Conservation (phyloP, 768 basidiomycete species). For the Stropharia rugosoannulata region DNA sequence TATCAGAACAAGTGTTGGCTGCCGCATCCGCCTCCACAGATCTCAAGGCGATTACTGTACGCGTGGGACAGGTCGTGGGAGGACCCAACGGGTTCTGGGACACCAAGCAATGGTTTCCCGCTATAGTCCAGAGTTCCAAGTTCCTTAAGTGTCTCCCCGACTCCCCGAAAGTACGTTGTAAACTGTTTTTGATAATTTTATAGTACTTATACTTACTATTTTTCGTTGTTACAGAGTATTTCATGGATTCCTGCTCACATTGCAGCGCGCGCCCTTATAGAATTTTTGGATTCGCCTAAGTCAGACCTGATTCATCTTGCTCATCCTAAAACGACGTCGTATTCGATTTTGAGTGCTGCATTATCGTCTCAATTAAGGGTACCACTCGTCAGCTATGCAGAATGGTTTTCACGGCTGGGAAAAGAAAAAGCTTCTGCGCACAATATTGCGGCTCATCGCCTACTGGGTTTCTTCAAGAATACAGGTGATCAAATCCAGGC, state of each 20-base stretch:
- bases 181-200: not conserved
- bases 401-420: constrained; percentile 25
- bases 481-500: too few species aligned
- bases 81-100: constrained; percentile 44
- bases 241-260: constrained; percentile 7
- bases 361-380: constrained; percentile 19
- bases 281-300: constrained; percentile 1
- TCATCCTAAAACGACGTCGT: constrained; percentile 26
- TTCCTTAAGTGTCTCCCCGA: constrained; percentile 31
- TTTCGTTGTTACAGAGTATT: not conserved
- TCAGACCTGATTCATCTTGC: constrained; percentile 20
- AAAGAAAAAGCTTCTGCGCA: not conserved
- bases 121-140: constrained; percentile 30
- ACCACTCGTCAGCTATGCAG: constrained; percentile 24
- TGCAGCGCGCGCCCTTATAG: constrained; percentile 3
- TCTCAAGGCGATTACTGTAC: constrained; percentile 31
- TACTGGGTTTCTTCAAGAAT: too few species aligned
- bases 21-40: constrained; percentile 25
- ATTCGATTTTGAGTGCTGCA: constrained; percentile 9
- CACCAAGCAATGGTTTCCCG: constrained; percentile 35
- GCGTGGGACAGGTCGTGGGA: constrained; percentile 44
- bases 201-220: too few species aligned
- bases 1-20: constrained; percentile 24
- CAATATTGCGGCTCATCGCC: not conserved
- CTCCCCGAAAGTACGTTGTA: constrained; percentile 24